phyloP scores from a whole-genome alignment of 148 eudicot genomes.

The Nepenthes gracilis region DNA sequence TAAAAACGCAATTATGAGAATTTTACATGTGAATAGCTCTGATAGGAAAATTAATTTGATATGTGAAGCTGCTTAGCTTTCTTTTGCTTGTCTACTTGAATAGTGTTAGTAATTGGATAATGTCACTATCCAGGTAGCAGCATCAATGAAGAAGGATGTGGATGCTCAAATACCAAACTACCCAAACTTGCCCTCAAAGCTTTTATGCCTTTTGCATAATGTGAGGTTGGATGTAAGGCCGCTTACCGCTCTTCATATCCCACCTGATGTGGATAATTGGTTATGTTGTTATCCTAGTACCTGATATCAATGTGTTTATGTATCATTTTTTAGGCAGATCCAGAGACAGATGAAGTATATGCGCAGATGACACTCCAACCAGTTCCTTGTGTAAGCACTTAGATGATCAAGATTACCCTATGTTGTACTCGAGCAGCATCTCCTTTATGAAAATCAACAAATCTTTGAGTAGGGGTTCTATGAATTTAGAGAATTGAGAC shows the following conservation, averaged over 20 bases:
- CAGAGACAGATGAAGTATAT: slow-evolving; percentile 99
- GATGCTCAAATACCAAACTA: slow-evolving; percentile 85
- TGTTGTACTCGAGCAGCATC: too few species aligned
- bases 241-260: not conserved
- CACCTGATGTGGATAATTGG: not conserved
- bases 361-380: slow-evolving; percentile 99
- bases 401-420: not conserved
- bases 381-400: slow-evolving; percentile 59
- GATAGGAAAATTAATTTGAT: too few species aligned
- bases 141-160: slow-evolving; percentile 84
- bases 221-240: slow-evolving; percentile 74
- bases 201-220: slow-evolving; percentile 78
- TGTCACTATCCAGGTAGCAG: slow-evolving; percentile 63
- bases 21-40: too few species aligned
- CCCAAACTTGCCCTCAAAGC: slow-evolving; percentile 84
- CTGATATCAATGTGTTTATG: slow-evolving; percentile 4
- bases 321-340: slow-evolving; percentile 67
- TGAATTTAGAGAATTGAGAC: too few species aligned
- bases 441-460: too few species aligned
- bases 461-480: too few species aligned
- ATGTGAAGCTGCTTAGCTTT: too few species aligned
- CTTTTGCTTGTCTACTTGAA: too few species aligned
- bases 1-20: too few species aligned
- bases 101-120: not conserved
- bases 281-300: not conserved